Percentiles rank a stretch among this genome's conserved stretches.
Evolutionary conservation across 352 stramenopile genomes (phyloP).

Genomic region (Pythium periplocum): DNA sequence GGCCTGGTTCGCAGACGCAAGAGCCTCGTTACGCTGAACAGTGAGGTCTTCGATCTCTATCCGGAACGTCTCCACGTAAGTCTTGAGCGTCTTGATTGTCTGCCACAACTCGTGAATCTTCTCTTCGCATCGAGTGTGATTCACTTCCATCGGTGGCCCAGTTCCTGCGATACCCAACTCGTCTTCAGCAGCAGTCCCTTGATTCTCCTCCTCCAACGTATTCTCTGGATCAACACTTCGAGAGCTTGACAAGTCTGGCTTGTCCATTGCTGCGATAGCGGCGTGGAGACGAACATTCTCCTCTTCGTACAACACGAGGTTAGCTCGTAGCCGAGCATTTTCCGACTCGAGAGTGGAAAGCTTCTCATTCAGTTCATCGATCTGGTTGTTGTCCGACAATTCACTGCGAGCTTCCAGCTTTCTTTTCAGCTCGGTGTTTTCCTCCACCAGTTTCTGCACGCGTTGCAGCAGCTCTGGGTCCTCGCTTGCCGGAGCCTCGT

Average conservation of each 20-base stretch:
- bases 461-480: no score
- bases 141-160: conserved; percentile 5
- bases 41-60: conserved; percentile 42
- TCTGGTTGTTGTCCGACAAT: no score
- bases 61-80: conserved; percentile 56
- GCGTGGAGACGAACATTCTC: no score
- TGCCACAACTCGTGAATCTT: conserved; percentile 71
- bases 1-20: conserved; percentile 43
- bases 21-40: conserved; percentile 52
- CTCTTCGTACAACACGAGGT: no score
- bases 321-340: no score
- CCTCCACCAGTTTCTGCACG: no score
- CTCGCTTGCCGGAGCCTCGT: background rate
- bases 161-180: conserved; percentile 14
- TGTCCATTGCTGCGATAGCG: no score
- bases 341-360: no score
- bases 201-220: conserved; percentile 1
- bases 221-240: background rate
- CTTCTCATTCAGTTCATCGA: no score
- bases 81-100: conserved; percentile 50
- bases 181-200: conserved; percentile 4
- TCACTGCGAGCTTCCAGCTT: no score
- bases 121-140: conserved; percentile 49
- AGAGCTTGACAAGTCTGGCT: no score
- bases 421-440: no score